Evolutionary conservation across 768 basidiomycete species (phyloP), one percentile per base, ranked within the genome.

Genomic region (Agaricus blazei): DNA sequence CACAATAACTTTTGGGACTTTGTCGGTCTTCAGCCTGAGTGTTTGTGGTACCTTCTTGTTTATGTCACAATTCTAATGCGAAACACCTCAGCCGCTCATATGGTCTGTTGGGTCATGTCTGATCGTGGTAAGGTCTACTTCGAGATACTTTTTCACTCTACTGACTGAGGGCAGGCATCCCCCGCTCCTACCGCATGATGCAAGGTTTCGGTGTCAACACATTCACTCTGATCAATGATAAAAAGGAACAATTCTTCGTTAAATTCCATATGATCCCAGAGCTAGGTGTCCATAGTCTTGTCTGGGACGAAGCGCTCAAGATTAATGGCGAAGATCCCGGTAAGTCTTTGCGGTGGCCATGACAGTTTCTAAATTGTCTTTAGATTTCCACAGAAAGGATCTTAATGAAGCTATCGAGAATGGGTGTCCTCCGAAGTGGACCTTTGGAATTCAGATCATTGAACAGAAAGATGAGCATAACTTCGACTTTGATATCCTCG

Each of bases 1-100:
- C 90, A 93, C 64, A 90, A 93, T 71, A 91, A 88, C 62, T 90
- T 92, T 59, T 94, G 90, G 89, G 91, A 93, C 64, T 93, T 87
- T 61, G 84, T 84, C 40, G 80, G 82, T 42, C 73, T 90, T 28
- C 82, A 84, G 62, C 80, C 87, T 1, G 85, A 90, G 64, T 77
- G 84, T 77, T 67, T 49, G 69, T 41, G 8, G 43, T 42, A 29
- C 12, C 23, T n/a, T 26, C 27, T 37, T 11, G 8, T 48, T 6
- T 9, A 24, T 28, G 4, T 29, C 7, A 24, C 4, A 44, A 37
- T 36, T 46, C 51, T 60, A 6, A 48, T 53, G 45, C 31, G 40
- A 54, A 70, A 31, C 31, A 19, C 66, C 28, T 19, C 26, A 79
- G 83, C 83, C 24, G 75, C 84, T 0, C 85, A 89, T 60, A 88